Conservation (phyloP, 1,284 basidiomycete genomes). For the Trichosporon sp. region DNA sequence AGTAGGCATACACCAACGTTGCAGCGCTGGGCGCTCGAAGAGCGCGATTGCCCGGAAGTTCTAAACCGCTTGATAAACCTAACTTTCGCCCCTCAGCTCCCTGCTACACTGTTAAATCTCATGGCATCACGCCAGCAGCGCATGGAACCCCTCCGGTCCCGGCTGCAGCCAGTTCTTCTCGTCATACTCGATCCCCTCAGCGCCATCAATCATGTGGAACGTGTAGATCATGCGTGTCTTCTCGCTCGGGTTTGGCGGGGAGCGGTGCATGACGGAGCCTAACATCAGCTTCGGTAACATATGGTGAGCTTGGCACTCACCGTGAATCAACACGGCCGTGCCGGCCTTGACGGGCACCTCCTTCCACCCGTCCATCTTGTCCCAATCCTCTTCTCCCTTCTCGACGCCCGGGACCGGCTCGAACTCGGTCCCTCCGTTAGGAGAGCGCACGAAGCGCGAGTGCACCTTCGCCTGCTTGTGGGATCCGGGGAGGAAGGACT, state of each 20-base stretch:
- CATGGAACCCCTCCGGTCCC: slow-evolving; percentile 70
- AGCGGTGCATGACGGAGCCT: slow-evolving; percentile 85
- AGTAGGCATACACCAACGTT: not conserved
- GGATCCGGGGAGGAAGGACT: slow-evolving; percentile 86
- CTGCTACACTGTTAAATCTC: not conserved
- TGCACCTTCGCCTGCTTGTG: slow-evolving; percentile 72
- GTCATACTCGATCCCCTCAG: slow-evolving; percentile 49
- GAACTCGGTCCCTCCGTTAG: slow-evolving; percentile 72
- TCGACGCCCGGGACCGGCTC: slow-evolving; percentile 63
- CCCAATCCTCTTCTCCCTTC: slow-evolving; percentile 60
- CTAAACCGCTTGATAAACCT: no score
- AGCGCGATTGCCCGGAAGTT: not conserved
- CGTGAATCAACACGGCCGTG: slow-evolving; percentile 80
- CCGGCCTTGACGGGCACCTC: slow-evolving; percentile 74
- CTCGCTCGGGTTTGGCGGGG: slow-evolving; percentile 71
- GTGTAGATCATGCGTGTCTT: slow-evolving; percentile 85
- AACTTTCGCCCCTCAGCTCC: no score
- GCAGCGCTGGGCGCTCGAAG: not conserved
- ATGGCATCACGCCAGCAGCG: not conserved
- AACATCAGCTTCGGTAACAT: not conserved
- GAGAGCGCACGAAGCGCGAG: slow-evolving; percentile 78
- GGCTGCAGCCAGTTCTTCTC: slow-evolving; percentile 68
- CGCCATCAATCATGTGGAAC: slow-evolving; percentile 71
- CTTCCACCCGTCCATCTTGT: slow-evolving; percentile 65
- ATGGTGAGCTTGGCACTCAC: slow-evolving; percentile 33